Base-by-base conservation (phyloP, 2,329 filamentous ascomycete species). In the Microcyclosporella mali region DNA sequence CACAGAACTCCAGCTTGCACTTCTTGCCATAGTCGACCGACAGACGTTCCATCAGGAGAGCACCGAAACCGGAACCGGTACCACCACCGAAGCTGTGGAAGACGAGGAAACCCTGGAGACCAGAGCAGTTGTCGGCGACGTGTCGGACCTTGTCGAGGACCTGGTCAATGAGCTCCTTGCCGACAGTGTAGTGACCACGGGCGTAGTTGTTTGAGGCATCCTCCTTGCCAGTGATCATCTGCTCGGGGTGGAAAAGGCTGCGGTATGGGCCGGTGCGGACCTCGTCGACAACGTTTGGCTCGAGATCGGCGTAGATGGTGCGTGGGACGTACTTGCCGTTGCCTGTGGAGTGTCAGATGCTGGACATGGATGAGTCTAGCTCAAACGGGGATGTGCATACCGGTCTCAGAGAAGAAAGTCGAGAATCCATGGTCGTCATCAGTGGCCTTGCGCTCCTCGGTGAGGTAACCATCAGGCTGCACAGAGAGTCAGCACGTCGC, bases 151-250 rank as follows among this genome's bases (percentile, higher is more conserved):
- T 94, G 79, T 98, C 92, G 59, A 97, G 77, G 51, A 97, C 92
- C 69, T 89, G 84, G 70, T 98, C 92, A 62, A 97, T 95, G 71
- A 98, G 82, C 79, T 98, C 92, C 81, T 97, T 97, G 69, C 92
- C 92, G 61, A 97, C 89, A 53, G 92, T 98, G 81, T 98, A 98
- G 79, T 98, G 92, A 59, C 92, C 92, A 80, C 92, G 90, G 62
- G 92, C 92, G 67, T 97, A 97, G 84, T 98, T 98, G 85, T 98
- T 98, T 60, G 90, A 95, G 58, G 92, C 92, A 82, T 97, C 92
- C 80, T 97, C 92, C 84, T 97, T 97, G 74, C 92, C 92, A 56
- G 88, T 95, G 73, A 98, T 95, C 90, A 98, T 95, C 75, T 94
- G 85, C 75, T 97, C 92, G 47, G 92, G 92, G 78, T 97, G 92